Evolutionary conservation across 108 stramenopile species (phyloP).

Genomic region (Aurantiochytrium sp.): DNA sequence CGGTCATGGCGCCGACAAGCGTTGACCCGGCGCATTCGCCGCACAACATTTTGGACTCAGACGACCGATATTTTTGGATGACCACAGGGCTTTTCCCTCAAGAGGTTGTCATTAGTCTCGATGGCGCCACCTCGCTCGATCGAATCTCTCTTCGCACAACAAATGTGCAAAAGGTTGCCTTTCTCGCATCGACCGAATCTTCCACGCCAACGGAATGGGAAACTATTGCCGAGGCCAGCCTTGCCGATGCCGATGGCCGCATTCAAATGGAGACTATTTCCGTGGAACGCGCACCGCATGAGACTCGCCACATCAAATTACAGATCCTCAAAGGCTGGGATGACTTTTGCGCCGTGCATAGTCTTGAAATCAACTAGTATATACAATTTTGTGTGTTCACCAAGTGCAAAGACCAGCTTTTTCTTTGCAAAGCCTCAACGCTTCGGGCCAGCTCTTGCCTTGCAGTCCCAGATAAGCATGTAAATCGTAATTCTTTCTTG

Average conservation of each 20-base stretch:
- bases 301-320: background rate
- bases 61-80: constrained; percentile 6
- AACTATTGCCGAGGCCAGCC: background rate
- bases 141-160: background rate
- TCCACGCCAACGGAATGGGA: background rate
- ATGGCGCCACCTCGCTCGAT: background rate
- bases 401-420: background rate
- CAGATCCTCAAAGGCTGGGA: constrained; percentile 9
- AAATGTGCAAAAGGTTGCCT: background rate
- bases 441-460: background rate
- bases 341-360: background rate
- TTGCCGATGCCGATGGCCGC: background rate
- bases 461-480: background rate
- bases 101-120: background rate
- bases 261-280: background rate
- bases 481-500: background rate
- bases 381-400: too few species aligned
- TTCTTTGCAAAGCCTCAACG: background rate
- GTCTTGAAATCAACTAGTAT: background rate
- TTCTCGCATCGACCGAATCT: background rate
- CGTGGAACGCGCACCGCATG: background rate
- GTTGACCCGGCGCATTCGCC: background rate
- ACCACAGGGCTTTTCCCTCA: constrained; percentile 11
- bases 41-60: background rate
- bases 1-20: background rate